Base-by-base conservation (phyloP, 1,284 basidiomycete genomes). In the Cystobasidium slooffiae region DNA sequence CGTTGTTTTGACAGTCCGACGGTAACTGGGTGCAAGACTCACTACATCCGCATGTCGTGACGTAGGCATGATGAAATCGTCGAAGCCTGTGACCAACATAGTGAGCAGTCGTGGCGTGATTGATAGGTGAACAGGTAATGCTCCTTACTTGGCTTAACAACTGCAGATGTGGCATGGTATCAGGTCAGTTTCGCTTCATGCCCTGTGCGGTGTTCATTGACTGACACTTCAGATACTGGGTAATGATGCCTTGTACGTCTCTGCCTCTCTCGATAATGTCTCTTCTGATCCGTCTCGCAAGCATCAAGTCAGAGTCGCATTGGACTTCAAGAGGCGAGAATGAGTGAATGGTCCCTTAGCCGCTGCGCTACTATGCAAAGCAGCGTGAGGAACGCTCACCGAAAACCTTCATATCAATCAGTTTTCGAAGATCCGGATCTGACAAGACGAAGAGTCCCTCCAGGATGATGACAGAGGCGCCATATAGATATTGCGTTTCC, bases 301-400 rank as follows among this genome's bases (percentile, higher is more conserved):
- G 89, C 96, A 99, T 99, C 14, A 98, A 84, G 82, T 99, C 96
- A 2, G 94, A 91, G 81, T 98, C 96, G 69, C 93, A 94, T 70
- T 83, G 86, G 78, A 83, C 82, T 83, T 66, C 20, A 47, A 20
- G 51, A 47, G 41, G 18, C n/a, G n/a, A n/a, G n/a, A n/a, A n/a
- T n/a, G n/a, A n/a, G n/a, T n/a, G n/a, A n/a, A n/a, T n/a, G n/a
- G n/a, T n/a, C n/a, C n/a, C n/a, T n/a, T n/a, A n/a, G n/a, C n/a
- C n/a, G n/a, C n/a, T n/a, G n/a, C n/a, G n/a, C n/a, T n/a, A n/a
- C n/a, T n/a, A n/a, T n/a, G n/a, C n/a, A n/a, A n/a, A n/a, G n/a
- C n/a, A n/a, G n/a, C n/a, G n/a, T n/a, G n/a, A n/a, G n/a, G 39
- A 73, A 18, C 6, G 49, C 55, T 31, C 51, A 22, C 81, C 81